These are phyloP conservation scores for Rubia occidens DNA, from an alignment of 305 asterid genomes.

Conservation along the genomic window DNA sequence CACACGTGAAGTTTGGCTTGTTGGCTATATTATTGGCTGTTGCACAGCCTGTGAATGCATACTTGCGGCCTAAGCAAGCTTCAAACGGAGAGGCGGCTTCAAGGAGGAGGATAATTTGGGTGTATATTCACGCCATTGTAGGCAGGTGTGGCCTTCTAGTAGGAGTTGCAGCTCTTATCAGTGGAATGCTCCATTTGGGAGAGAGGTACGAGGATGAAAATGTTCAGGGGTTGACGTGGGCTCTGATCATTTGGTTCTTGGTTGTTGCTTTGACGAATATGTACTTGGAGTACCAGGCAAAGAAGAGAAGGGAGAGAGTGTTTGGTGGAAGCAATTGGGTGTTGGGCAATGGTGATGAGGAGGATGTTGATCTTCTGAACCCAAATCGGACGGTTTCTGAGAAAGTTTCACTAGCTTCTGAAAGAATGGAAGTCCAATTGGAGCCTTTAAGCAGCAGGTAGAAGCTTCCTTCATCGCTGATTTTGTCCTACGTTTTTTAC, in stretches of 20 bases:
- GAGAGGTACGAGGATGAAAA: constrained; percentile 74
- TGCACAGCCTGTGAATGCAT: constrained; percentile 79
- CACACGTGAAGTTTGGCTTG: constrained; percentile 81
- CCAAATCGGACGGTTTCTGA: constrained; percentile 31
- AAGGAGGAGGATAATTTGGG: constrained; percentile 52
- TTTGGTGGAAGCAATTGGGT: constrained; percentile 75
- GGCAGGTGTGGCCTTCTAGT: constrained; percentile 72
- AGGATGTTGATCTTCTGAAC: constrained; percentile 61
- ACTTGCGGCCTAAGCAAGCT: constrained; percentile 75
- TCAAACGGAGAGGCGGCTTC: constrained; percentile 45
- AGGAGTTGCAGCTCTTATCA: constrained; percentile 69
- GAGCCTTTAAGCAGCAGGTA: constrained; percentile 68
- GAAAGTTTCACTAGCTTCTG: constrained; percentile 43
- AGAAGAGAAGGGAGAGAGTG: constrained; percentile 35
- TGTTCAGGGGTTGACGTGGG: constrained; percentile 64
- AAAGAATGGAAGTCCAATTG: constrained; percentile 85
- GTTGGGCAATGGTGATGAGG: constrained; percentile 70
- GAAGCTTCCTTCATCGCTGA: constrained; percentile 19
- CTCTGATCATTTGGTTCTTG: constrained; percentile 74
- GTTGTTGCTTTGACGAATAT: constrained; percentile 41
- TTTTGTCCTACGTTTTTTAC: constrained; percentile 23
- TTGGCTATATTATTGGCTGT: constrained; percentile 57
- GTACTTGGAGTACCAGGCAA: constrained; percentile 68
- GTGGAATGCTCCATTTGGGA: constrained; percentile 88
- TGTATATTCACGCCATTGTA: constrained; percentile 50